Evolutionary conservation across 164 flowering plant genomes (phyloP).

Genomic region (Malania oleifera): DNA sequence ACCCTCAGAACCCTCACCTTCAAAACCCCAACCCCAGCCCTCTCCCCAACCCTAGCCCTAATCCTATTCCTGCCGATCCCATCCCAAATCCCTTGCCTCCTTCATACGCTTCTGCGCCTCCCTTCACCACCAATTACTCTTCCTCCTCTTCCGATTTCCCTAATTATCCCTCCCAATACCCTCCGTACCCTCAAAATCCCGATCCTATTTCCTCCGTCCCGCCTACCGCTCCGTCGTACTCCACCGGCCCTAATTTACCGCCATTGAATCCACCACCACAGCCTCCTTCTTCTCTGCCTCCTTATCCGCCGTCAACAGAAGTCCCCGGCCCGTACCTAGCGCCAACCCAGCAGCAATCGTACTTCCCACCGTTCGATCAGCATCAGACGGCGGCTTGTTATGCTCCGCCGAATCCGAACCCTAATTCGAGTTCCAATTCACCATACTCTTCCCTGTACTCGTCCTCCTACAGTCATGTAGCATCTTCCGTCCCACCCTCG

Average conservation of each 20-base stretch:
- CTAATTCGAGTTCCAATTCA: conserved; percentile 23
- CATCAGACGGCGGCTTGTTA: conserved; percentile 33
- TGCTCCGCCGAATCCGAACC: conserved; percentile 23
- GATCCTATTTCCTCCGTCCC: conserved; percentile 36
- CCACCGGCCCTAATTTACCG: conserved; percentile 25
- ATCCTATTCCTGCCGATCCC: conserved; percentile 6
- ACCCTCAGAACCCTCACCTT: conserved; percentile 12
- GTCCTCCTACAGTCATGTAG: conserved; percentile 16
- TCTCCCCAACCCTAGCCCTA: conserved; percentile 18
- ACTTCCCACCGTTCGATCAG: conserved; percentile 50
- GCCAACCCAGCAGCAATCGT: conserved; percentile 24
- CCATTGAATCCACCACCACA: conserved; percentile 25
- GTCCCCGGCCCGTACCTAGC: conserved; percentile 30
- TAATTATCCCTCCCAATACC: conserved; percentile 22
- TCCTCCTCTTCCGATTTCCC: conserved; percentile 36
- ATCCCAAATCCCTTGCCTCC: conserved; percentile 17
- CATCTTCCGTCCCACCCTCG: conserved; percentile 23
- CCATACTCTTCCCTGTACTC: conserved; percentile 22
- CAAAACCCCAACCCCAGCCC: conserved; percentile 30
- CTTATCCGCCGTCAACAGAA: conserved; percentile 30
- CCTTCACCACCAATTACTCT: conserved; percentile 41
- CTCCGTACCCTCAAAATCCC: conserved; percentile 38
- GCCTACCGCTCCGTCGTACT: conserved; percentile 34
- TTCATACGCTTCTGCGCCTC: conserved; percentile 87
- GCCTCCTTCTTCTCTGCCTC: conserved; percentile 14